Conservation (phyloP, 768 basidiomycete species). For the Phanerodontia chrysosporium region DNA sequence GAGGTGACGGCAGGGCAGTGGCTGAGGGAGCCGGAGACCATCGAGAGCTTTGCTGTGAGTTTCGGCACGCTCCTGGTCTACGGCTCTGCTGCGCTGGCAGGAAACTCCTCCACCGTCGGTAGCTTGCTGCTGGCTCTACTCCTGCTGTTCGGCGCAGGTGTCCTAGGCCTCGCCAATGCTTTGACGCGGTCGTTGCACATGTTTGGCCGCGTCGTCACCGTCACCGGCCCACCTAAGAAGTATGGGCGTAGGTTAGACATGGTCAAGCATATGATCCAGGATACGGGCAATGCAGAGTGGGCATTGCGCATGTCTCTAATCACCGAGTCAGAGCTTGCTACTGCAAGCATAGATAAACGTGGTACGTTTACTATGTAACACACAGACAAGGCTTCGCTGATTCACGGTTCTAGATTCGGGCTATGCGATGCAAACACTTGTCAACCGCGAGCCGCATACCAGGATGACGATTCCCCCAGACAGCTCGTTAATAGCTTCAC, state of each 20-base stretch:
- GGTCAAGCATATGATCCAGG: conserved; percentile 6
- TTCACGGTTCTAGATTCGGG: background rate
- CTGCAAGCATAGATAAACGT: background rate
- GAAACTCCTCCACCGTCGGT: conserved; percentile 2
- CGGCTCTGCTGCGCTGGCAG: conserved; percentile 9
- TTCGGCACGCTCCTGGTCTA: conserved; percentile 12
- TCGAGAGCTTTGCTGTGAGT: background rate
- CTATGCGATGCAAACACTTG: background rate
- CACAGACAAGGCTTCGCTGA: background rate
- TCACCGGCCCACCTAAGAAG: background rate
- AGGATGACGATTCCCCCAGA: background rate
- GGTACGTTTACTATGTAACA: background rate
- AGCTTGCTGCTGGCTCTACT: conserved; percentile 6
- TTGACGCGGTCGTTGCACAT: conserved; percentile 3
- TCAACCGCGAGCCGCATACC: background rate
- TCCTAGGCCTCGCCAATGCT: conserved; percentile 9
- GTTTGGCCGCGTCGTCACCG: conserved; percentile 5
- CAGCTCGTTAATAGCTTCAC: background rate
- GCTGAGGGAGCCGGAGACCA: background rate
- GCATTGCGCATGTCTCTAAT: conserved; percentile 3
- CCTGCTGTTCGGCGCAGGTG: conserved; percentile 5
- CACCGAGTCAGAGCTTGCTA: background rate
- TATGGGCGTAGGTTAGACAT: conserved; percentile 1
- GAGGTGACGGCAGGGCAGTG: conserved; percentile 7
- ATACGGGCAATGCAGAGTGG: conserved; percentile 1